Evolutionary conservation across 805 yeast species (phyloP).

Genomic region (Starmerella potacharoeniae): DNA sequence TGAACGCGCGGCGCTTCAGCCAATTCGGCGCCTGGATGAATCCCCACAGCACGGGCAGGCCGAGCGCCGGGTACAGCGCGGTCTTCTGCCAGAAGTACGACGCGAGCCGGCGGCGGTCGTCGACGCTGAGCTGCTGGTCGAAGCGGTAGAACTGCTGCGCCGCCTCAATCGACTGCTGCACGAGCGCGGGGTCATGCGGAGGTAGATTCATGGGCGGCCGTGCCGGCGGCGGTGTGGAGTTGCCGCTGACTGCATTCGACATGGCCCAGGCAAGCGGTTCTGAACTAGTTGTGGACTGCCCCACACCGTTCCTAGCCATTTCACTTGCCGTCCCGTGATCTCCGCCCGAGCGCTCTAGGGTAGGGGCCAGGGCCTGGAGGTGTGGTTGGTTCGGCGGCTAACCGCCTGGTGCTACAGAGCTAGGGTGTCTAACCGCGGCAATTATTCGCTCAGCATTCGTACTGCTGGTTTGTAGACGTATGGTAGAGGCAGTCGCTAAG

Average conservation of each 20-base stretch:
- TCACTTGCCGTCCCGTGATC: neutral
- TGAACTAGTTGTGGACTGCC: neutral
- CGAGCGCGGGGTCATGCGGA: constrained; percentile 11
- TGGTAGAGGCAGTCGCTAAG: too few relatives aligned
- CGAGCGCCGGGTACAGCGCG: constrained; percentile 18
- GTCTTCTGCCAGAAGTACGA: constrained; percentile 16
- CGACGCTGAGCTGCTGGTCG: constrained; percentile 16
- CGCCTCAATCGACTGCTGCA: constrained; percentile 2
- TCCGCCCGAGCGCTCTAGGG: neutral
- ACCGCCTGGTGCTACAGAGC: too few relatives aligned
- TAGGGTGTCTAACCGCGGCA: too few relatives aligned
- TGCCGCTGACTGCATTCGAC: neutral
- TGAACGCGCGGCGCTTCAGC: constrained; percentile 12
- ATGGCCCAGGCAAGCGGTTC: neutral
- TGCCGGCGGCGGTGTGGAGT: neutral
- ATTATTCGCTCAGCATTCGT: too few relatives aligned
- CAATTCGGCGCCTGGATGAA: constrained; percentile 16
- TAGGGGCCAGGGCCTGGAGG: too few relatives aligned
- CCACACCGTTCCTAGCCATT: neutral
- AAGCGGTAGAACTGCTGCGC: constrained; percentile 20
- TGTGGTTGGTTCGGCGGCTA: too few relatives aligned
- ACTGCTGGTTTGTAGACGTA: too few relatives aligned
- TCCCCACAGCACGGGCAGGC: constrained; percentile 19
- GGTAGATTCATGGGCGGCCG: neutral
- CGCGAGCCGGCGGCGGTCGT: constrained; percentile 17